phyloP scores from a whole-genome alignment of 1,284 basidiomycete species.

The Rhodofomes roseus region DNA sequence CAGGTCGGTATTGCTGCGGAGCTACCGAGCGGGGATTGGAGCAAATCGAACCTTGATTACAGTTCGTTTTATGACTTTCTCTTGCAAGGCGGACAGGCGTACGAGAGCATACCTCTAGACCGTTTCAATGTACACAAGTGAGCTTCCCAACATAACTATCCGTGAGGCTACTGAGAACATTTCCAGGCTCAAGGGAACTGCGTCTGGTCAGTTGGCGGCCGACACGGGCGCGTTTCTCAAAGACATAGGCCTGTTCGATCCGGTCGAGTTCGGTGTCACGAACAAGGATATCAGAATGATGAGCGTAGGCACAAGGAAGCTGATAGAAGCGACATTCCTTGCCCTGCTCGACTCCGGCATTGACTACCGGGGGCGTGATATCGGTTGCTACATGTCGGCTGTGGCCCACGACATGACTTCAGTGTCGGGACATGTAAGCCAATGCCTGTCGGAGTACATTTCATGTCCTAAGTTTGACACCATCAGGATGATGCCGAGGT shows the following conservation, averaged over 20 bases:
- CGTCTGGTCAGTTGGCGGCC: constrained; percentile 24
- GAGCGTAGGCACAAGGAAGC: constrained; percentile 32
- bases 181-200: constrained; percentile 24
- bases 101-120: constrained; percentile 30
- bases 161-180: neutral
- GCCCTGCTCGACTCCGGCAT: constrained; percentile 40
- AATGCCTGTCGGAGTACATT: neutral
- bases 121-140: constrained; percentile 32
- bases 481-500: constrained; percentile 33
- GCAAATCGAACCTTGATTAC: constrained; percentile 31
- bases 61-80: constrained; percentile 35
- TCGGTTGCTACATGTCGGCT: constrained; percentile 38
- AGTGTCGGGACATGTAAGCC: constrained; percentile 13
- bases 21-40: constrained; percentile 29
- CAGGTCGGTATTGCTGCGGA: constrained; percentile 37
- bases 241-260: constrained; percentile 33
- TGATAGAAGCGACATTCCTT: constrained; percentile 36
- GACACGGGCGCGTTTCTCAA: constrained; percentile 37
- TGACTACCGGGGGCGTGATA: constrained; percentile 32
- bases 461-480: neutral
- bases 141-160: neutral
- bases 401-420: constrained; percentile 11
- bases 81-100: constrained; percentile 29
- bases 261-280: constrained; percentile 38
- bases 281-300: constrained; percentile 34